phyloP scores from a whole-genome alignment of 352 stramenopile species.

The Globisporangium acanthophoron region DNA sequence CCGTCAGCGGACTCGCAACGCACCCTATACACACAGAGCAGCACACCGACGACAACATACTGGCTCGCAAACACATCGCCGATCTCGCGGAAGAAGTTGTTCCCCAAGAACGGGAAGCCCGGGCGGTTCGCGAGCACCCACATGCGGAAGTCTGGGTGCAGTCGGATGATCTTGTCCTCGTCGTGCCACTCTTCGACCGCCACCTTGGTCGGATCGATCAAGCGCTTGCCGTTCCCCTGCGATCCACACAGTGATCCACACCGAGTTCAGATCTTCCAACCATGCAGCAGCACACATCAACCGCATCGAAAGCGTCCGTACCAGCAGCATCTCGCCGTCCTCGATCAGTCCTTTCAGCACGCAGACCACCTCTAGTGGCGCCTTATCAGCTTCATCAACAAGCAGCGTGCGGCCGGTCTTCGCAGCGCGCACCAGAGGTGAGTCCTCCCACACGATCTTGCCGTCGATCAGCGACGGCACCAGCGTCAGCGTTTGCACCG shows the following conservation, averaged over 20 bases:
- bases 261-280: not conserved
- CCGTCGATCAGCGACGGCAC: conserved; percentile 87
- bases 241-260: not conserved
- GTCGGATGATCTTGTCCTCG: conserved; percentile 77
- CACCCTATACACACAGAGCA: not conserved
- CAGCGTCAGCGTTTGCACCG: conserved; percentile 90
- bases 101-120: conserved; percentile 96
- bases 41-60: conserved; percentile 23
- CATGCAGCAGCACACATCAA: not conserved
- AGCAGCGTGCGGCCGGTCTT: conserved; percentile 90
- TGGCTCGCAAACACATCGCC: conserved; percentile 92
- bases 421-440: conserved; percentile 91
- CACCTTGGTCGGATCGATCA: conserved; percentile 71
- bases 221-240: conserved; percentile 85
- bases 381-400: conserved; percentile 96
- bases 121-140: conserved; percentile 94
- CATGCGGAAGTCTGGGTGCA: conserved; percentile 92
- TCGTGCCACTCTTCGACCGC: conserved; percentile 54
- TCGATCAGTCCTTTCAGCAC: conserved; percentile 95
- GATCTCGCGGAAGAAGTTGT: conserved; percentile 94
- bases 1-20: not conserved
- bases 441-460: conserved; percentile 90
- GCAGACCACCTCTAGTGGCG: conserved; percentile 92
- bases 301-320: conserved; percentile 10
- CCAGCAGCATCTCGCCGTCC: conserved; percentile 93